A percentile compares a stretch with the other conserved stretches of the same genome.
These are phyloP conservation scores for Amanita pallidorosea DNA, from an alignment of 768 basidiomycete genomes.

Conservation along the genomic window DNA sequence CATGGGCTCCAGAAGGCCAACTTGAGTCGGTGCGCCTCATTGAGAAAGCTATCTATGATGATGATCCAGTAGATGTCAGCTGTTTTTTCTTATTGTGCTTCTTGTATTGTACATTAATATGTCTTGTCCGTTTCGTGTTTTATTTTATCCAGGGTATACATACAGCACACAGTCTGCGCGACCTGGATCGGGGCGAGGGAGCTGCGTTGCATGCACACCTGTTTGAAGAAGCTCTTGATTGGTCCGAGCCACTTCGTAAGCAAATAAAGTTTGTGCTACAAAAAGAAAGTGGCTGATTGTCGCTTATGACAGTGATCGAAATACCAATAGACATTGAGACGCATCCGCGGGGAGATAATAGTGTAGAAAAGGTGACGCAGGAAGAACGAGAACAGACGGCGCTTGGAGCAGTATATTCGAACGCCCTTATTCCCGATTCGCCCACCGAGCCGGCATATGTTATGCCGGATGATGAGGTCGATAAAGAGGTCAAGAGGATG, in stretches of 20 bases:
- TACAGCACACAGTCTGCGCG: slow-evolving; percentile 62
- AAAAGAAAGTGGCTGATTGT: slow-evolving; percentile 13
- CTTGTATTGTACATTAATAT: slow-evolving; percentile 45
- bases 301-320: slow-evolving; percentile 41
- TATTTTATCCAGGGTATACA: slow-evolving; percentile 55
- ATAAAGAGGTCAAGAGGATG: slow-evolving; percentile 54
- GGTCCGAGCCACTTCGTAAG: slow-evolving; percentile 77
- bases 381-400: slow-evolving; percentile 74
- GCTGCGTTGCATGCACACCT: slow-evolving; percentile 73
- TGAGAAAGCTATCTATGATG: slow-evolving; percentile 82
- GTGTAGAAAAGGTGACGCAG: slow-evolving; percentile 59
- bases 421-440: slow-evolving; percentile 65
- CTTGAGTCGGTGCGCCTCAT: slow-evolving; percentile 72
- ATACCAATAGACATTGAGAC: slow-evolving; percentile 47
- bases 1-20: slow-evolving; percentile 65
- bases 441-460: slow-evolving; percentile 57
- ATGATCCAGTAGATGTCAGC: slow-evolving; percentile 83
- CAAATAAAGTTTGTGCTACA: slow-evolving; percentile 15
- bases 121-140: slow-evolving; percentile 17
- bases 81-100: slow-evolving; percentile 26
- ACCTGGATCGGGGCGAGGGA: slow-evolving; percentile 82
- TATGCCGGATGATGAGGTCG: slow-evolving; percentile 60
- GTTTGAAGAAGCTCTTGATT: slow-evolving; percentile 83
- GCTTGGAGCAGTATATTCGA: slow-evolving; percentile 60
- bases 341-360: slow-evolving; percentile 49